Evolutionary conservation across 192 early-diverging fungal species (phyloP), one percentile per base, ranked within the genome.

Genomic region (Cetraspora pellucida): DNA sequence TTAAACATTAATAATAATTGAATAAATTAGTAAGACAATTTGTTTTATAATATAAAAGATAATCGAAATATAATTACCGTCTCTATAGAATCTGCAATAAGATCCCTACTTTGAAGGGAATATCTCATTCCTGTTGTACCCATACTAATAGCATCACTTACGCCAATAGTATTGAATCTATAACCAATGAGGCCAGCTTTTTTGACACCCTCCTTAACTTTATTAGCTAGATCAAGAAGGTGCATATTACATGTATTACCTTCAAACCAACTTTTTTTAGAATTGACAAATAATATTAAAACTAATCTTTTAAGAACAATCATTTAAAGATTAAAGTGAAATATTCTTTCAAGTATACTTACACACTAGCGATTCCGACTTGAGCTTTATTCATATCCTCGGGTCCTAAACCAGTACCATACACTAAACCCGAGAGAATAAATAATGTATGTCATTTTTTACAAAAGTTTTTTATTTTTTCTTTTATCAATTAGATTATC

Each of bases 241-340:
- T 99, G 98, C 98, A 99, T 99, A 84, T 99, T 99, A 88, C 98
- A 99, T 11, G 98, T 96, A 85, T 99, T 99, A 74, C 98, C 98
- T 81, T 99, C 98, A 80, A 95, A 98, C 95, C 96, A 96, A 17
- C 91, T 91, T 54, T 4, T 54, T 54, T 54, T 31, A 25, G 44
- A 31, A 72, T n/a, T 13, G 65, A 6, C 49, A 76, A 70, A 50
- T 55, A 75, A 17, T n/a, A n/a, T 47, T 46, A 8, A 1, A 54
- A 14, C 28, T 49, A n/a, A 58, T 28, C 69, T 54, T 54, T 37
- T 49, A 30, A 21, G 73, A 77, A n/a, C 23, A 17, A 52, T 23
- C 30, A 45, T 25, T 50, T 1, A 17, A 7, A 10, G 19, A 13
- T 54, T 46, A 76, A 60, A 28, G 55, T 50, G 47, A 44, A 30